Percentiles rank a stretch among this genome's conserved stretches.
These are phyloP conservation scores for Ophiostoma triangulosporum DNA, from an alignment of 2,329 filamentous ascomycete genomes.

Conservation along the genomic window DNA sequence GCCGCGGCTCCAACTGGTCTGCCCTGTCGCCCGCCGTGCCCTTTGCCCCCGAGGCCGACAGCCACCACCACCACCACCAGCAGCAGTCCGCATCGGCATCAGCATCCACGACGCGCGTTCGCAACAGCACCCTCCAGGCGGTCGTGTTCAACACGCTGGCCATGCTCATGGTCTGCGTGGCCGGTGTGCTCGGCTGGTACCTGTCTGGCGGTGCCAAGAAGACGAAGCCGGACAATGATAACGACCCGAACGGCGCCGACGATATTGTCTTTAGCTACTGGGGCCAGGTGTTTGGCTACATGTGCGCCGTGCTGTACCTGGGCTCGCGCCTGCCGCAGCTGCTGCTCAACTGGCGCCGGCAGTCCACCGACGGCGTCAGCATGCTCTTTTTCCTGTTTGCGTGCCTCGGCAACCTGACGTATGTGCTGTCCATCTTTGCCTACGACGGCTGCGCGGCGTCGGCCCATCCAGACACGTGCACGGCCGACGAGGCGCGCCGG, in stretches of 20 bases:
- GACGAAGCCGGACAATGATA: conserved; percentile 25
- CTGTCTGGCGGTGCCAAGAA: conserved; percentile 41
- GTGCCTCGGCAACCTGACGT: conserved; percentile 87
- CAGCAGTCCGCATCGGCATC: neutral
- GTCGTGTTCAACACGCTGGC: conserved; percentile 61
- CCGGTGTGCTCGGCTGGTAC: conserved; percentile 78
- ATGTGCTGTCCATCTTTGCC: conserved; percentile 81
- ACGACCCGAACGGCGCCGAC: conserved; percentile 14
- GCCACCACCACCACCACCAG: neutral
- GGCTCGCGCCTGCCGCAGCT: conserved; percentile 83
- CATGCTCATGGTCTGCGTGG: conserved; percentile 68
- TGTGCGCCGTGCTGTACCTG: conserved; percentile 81
- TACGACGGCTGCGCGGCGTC: conserved; percentile 43
- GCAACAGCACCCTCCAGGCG: conserved; percentile 38
- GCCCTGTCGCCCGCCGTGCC: conserved; percentile 73
- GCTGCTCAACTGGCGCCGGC: conserved; percentile 80
- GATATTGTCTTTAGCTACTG: conserved; percentile 55
- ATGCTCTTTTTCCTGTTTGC: conserved; percentile 95
- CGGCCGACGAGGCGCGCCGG: conserved; percentile 45
- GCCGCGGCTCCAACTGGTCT: conserved; percentile 42
- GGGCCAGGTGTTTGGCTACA: conserved; percentile 86
- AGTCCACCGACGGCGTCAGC: conserved; percentile 84
- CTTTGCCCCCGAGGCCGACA: conserved; percentile 7
- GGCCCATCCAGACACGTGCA: conserved; percentile 34
- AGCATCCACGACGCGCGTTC: conserved; percentile 21